These are phyloP conservation scores for Phytophthora pseudosyringae DNA, from an alignment of 352 stramenopile species.

Conservation along the genomic window DNA sequence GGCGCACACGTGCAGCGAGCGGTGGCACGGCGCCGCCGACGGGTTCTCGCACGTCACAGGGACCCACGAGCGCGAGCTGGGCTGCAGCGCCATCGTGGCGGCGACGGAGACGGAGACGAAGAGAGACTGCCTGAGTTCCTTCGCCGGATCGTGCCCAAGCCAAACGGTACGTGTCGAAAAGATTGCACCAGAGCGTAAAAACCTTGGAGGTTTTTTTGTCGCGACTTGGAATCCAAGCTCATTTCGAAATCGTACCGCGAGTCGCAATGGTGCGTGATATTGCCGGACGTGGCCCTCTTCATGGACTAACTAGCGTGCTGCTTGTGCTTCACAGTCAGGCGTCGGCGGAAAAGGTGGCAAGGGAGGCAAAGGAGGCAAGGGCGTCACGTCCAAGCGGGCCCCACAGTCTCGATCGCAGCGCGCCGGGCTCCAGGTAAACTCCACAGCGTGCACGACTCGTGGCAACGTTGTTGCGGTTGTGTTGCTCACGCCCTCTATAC, in stretches of 20 bases:
- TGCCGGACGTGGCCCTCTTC: neutral
- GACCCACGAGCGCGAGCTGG: constrained; percentile 69
- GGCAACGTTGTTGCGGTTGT: neutral
- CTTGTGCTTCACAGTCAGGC: constrained; percentile 53
- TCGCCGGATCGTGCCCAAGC: constrained; percentile 11
- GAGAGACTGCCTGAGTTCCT: constrained; percentile 4
- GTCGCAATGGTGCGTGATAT: constrained; percentile 23
- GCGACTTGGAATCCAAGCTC: neutral
- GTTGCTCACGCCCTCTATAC: neutral
- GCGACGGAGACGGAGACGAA: neutral
- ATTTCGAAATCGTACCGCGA: constrained; percentile 13
- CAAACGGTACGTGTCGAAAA: neutral
- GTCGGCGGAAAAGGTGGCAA: constrained; percentile 96
- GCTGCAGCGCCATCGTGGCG: constrained; percentile 37
- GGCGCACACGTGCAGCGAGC: constrained; percentile 94
- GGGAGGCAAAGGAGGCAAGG: constrained; percentile 99
- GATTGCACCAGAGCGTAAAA: neutral
- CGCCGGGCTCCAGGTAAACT: constrained; percentile 95
- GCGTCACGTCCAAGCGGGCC: constrained; percentile 98
- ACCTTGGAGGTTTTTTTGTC: constrained; percentile 7
- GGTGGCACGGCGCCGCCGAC: constrained; percentile 87
- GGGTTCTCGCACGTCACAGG: constrained; percentile 83
- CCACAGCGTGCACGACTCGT: neutral
- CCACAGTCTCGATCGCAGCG: constrained; percentile 98
- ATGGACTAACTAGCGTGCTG: constrained; percentile 16